phyloP scores from a whole-genome alignment of 78 protist genomes.

The Bigelowiella natans region DNA sequence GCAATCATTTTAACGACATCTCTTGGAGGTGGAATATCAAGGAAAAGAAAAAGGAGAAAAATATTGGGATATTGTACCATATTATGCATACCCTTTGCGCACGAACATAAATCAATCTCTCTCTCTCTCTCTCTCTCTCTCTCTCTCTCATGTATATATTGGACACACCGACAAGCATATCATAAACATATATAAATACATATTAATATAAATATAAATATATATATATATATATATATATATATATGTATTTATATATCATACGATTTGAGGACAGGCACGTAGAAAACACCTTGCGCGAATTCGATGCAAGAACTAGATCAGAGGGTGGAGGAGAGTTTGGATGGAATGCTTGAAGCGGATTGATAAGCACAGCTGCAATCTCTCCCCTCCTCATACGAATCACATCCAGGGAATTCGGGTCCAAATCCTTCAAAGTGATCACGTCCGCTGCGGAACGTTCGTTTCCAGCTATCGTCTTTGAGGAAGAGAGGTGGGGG shows the following conservation, averaged over 20 bases:
- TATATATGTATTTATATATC: background rate
- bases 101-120: too few relatives aligned
- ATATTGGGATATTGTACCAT: too few relatives aligned
- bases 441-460: background rate
- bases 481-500: too few relatives aligned
- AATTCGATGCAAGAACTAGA: background rate
- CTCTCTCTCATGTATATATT: too few relatives aligned
- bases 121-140: too few relatives aligned
- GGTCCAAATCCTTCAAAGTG: background rate
- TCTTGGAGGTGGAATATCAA: too few relatives aligned
- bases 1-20: too few relatives aligned
- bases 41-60: too few relatives aligned
- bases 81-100: too few relatives aligned
- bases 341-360: background rate
- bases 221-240: background rate
- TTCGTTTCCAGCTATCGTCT: too few relatives aligned
- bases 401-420: background rate
- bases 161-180: background rate
- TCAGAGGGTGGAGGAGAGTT: background rate
- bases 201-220: background rate
- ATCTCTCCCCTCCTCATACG: background rate
- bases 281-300: background rate
- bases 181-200: background rate
- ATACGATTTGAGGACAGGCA: background rate
- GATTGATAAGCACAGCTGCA: slow-evolving; percentile 20